Conservation (phyloP, 305 asterid genomes). For the Nicotiana rustica region DNA sequence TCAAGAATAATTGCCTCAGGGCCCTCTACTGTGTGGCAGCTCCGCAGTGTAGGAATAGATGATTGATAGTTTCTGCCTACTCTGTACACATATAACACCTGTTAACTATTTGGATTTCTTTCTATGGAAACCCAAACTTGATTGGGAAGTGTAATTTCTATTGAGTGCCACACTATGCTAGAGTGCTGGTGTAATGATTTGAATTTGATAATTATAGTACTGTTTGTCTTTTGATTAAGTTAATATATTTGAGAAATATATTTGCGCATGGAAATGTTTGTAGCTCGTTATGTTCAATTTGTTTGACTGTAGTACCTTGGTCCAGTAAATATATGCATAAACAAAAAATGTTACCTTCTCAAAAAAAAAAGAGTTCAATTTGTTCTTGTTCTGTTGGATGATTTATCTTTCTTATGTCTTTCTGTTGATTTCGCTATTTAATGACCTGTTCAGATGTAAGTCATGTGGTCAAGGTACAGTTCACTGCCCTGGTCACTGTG, state of each 20-base stretch:
- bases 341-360: too few species aligned
- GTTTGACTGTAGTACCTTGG: too few species aligned
- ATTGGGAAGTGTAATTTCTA: slow-evolving; percentile 5
- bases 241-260: slow-evolving; percentile 1
- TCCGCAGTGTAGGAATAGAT: too few species aligned
- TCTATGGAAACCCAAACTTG: slow-evolving; percentile 5
- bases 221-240: neutral
- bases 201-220: slow-evolving; percentile 2
- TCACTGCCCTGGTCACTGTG: slow-evolving; percentile 84
- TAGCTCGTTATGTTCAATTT: too few species aligned
- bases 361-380: neutral
- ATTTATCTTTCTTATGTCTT: neutral
- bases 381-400: slow-evolving; percentile 4
- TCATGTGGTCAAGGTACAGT: slow-evolving; percentile 69
- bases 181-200: slow-evolving; percentile 15
- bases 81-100: too few species aligned
- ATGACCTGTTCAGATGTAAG: slow-evolving; percentile 67
- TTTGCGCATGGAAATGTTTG: neutral
- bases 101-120: neutral
- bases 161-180: neutral
- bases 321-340: too few species aligned
- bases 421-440: slow-evolving; percentile 7
- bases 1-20: too few species aligned
- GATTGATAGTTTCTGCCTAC: too few species aligned
- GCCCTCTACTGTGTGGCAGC: too few species aligned